Evolutionary conservation across 192 early-diverging fungal genomes (phyloP).

Genomic region (Cladochytrium replicatum): DNA sequence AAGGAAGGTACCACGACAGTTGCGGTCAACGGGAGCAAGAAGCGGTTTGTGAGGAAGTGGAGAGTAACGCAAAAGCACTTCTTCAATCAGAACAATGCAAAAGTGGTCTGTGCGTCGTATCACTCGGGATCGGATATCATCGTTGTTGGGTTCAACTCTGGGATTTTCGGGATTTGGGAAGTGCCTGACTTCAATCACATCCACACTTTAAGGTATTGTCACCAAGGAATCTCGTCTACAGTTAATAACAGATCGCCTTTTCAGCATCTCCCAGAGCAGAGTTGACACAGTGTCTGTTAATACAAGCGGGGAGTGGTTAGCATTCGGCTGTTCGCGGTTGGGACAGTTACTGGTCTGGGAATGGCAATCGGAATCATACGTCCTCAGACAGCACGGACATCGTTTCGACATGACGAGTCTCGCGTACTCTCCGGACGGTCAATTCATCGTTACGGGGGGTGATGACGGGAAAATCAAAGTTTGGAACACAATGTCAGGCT

Average conservation of each 20-base stretch:
- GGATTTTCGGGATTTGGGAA: conserved; percentile 98
- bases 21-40: too few relatives aligned
- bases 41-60: conserved; percentile 11
- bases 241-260: too few relatives aligned
- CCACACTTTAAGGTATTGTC: conserved; percentile 78
- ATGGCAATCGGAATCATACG: conserved; percentile 98
- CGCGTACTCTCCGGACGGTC: conserved; percentile 84
- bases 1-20: too few relatives aligned
- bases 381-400: conserved; percentile 98
- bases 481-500: conserved; percentile 93
- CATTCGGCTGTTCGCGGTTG: conserved; percentile 81
- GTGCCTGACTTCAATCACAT: conserved; percentile 87
- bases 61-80: conserved; percentile 46
- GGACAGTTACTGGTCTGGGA: conserved; percentile 99
- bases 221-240: too few relatives aligned
- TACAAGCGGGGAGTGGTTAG: conserved; percentile 91
- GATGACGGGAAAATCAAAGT: conserved; percentile 97
- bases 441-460: conserved; percentile 89
- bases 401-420: conserved; percentile 86
- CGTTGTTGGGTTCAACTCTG: conserved; percentile 84
- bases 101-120: conserved; percentile 71
- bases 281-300: conserved; percentile 86
- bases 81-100: conserved; percentile 67
- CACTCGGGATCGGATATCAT: conserved; percentile 60
- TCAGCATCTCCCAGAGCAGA: conserved; percentile 89